Conservation (phyloP, 306 rosid species). For the Citrullus colocynthis region DNA sequence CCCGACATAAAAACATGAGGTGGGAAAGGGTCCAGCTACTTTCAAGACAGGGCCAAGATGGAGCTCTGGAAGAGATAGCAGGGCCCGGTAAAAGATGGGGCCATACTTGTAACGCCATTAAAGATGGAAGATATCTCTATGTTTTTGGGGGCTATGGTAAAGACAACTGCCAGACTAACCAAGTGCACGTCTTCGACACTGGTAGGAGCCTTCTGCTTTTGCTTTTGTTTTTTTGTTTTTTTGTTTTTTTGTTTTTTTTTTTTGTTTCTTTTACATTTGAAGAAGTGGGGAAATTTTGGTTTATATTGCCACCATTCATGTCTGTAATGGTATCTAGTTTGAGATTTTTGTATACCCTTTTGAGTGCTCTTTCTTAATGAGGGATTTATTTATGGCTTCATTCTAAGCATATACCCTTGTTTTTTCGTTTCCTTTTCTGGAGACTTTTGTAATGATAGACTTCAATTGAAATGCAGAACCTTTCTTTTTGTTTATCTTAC, state of each 20-base stretch:
- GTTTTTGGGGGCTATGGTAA: constrained; percentile 93
- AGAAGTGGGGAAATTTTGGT: constrained; percentile 2
- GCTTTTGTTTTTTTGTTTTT: neutral
- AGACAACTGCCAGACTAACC: constrained; percentile 92
- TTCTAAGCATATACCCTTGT: neutral
- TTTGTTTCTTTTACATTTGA: neutral
- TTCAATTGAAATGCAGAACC: neutral
- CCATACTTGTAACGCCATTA: constrained; percentile 90
- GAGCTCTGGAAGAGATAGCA: constrained; percentile 21
- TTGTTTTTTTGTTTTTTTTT: neutral
- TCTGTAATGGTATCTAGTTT: neutral
- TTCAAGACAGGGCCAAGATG: constrained; percentile 32
- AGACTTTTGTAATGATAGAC: neutral
- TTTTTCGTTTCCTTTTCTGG: neutral
- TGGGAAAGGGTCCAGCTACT: constrained; percentile 67
- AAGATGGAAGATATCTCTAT: constrained; percentile 74
- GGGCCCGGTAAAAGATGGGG: constrained; percentile 99
- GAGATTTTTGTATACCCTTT: constrained; percentile 6
- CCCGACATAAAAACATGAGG: constrained; percentile 47
- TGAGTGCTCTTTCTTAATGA: neutral
- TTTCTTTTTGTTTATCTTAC: too few species aligned
- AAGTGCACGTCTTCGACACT: constrained; percentile 82
- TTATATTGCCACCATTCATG: constrained; percentile 17
- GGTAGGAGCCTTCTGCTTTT: constrained; percentile 21
- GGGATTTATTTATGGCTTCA: neutral